These are phyloP conservation scores for Quercus mongolica DNA, from an alignment of 306 rosid genomes.

Conservation along the genomic window DNA sequence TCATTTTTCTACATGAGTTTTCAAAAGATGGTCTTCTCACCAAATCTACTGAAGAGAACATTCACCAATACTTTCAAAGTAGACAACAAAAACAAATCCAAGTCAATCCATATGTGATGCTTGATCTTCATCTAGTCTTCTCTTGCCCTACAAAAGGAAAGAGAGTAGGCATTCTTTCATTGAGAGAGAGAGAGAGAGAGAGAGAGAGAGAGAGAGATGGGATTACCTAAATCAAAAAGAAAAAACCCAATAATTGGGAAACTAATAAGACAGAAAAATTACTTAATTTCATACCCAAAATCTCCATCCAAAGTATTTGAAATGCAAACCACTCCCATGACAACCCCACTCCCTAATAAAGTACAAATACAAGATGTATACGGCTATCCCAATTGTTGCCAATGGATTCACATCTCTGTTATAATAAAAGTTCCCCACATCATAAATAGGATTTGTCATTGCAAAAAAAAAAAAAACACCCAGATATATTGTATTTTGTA, in stretches of 20 bases:
- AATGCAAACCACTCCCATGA: not conserved
- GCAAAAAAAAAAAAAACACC: not conserved
- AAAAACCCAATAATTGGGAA: not conserved
- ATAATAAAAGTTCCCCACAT: not conserved
- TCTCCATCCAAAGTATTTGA: not conserved
- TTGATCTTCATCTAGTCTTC: slow-evolving; percentile 84
- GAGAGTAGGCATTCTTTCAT: slow-evolving; percentile 55
- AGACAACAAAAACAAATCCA: slow-evolving; percentile 46
- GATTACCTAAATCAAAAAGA: slow-evolving; percentile 24
- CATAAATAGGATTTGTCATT: not conserved
- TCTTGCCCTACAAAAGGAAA: slow-evolving; percentile 81
- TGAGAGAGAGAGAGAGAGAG: slow-evolving; percentile 49
- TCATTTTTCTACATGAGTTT: slow-evolving; percentile 17
- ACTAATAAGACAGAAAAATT: not conserved
- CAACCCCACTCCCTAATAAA: not conserved
- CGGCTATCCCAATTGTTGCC: not conserved
- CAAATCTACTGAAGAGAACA: slow-evolving; percentile 40
- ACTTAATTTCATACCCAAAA: not conserved
- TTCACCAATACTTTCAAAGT: slow-evolving; percentile 41
- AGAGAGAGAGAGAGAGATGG: slow-evolving; percentile 31
- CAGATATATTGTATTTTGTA: not conserved
- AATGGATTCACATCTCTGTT: not conserved
- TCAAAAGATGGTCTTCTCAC: slow-evolving; percentile 26
- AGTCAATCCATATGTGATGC: slow-evolving; percentile 56
- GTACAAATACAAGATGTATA: not conserved